A percentile compares a stretch with the other conserved stretches of the same genome.
phyloP scores from a whole-genome alignment of 768 basidiomycete species.

The Mycena amicta region DNA sequence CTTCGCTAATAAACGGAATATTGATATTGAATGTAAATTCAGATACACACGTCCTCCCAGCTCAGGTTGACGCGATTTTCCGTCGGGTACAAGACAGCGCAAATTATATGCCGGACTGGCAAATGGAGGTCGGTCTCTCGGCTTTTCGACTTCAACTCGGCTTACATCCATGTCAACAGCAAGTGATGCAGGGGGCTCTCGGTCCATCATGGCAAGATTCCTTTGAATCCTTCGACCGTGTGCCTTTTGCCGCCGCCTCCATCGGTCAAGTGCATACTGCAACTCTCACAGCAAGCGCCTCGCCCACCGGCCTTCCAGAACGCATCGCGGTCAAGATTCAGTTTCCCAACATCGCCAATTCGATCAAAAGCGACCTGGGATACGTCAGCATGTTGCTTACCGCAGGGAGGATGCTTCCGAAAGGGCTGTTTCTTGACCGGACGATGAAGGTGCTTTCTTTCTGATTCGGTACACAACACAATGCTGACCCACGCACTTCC shows the following conservation, averaged over 20 bases:
- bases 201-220: constrained; percentile 72
- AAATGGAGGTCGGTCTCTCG: constrained; percentile 90
- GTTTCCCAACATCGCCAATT: constrained; percentile 88
- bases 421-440: constrained; percentile 86
- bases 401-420: constrained; percentile 80
- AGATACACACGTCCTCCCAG: constrained; percentile 90
- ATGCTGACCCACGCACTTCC: background rate
- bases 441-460: constrained; percentile 64
- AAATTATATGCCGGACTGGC: constrained; percentile 99
- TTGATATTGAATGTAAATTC: background rate
- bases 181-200: constrained; percentile 76
- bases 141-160: too few species aligned
- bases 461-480: background rate
- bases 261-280: constrained; percentile 95
- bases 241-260: constrained; percentile 94
- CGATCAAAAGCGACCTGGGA: constrained; percentile 84
- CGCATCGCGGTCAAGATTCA: constrained; percentile 87
- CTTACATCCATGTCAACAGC: too few species aligned
- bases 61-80: constrained; percentile 86
- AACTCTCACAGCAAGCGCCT: constrained; percentile 51
- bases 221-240: constrained; percentile 77
- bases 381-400: constrained; percentile 84
- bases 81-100: constrained; percentile 92
- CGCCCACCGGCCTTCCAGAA: constrained; percentile 57
- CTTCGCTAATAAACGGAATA: background rate